Base-by-base conservation (phyloP, 2,329 filamentous ascomycete species). In the Botrytis fragariae region DNA sequence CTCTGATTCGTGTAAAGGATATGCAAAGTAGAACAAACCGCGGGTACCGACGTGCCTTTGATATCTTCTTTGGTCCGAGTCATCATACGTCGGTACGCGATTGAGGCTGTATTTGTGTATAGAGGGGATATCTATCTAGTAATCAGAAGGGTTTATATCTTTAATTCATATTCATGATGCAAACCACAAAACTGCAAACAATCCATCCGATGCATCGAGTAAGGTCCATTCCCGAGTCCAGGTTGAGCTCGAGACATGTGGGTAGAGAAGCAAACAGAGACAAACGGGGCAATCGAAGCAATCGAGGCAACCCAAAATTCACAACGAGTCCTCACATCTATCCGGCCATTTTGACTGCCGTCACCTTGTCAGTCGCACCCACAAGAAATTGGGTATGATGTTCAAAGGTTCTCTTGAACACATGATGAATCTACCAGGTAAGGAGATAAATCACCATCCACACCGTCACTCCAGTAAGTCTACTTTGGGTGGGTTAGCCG, bases 1-100 rank as follows among this genome's bases (percentile, higher is more conserved):
- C 54, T 72, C 25, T 65, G 69, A 65, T 72, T 70, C 72, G 65
- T 63, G 57, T 63, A 20, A 29, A 63, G 37, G 7, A 72, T 72
- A 39, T 69, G 61, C 37, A 69, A 29, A 32, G 51, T 61, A 35
- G 25, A 59, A 45, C 67, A 71, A 64, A 48, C 69, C 69, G 42
- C 69, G 69, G 60, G 35, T 71, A 71, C 42, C 42, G 44, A 71
- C 60, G 32, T 48, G 60, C 57, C 35, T 48, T 62, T 44, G 29
- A 37, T 60, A 29, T 63, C 32, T 60, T 71, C 39, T 63, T 29
- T 62, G 45, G 68, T 71, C 14, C 68, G 68, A 62, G 45, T 54
- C 25, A 22, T 57, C 16, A 9, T 18, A 29, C 9, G 32, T 18
- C 16, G 51, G 51, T 29, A 4, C 51, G 51, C 48, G n/a, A 8